Evolutionary conservation across 805 yeast genomes (phyloP).

Genomic region (Diddensiella caesifluorescens): DNA sequence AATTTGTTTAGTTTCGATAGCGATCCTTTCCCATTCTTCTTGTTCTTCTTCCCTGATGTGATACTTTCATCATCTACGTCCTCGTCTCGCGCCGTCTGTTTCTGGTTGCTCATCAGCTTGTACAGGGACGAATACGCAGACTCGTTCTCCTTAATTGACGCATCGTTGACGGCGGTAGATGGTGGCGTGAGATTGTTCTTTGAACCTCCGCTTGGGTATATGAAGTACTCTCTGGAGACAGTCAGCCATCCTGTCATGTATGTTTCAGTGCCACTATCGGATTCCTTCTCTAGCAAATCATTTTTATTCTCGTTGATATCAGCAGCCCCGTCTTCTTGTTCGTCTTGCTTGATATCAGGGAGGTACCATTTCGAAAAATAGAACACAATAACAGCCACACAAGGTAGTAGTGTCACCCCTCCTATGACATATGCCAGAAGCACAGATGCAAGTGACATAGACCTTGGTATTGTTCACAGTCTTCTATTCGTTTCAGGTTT

Average conservation of each 20-base stretch:
- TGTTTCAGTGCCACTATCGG: conserved; percentile 58
- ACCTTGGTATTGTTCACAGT: too few relatives aligned
- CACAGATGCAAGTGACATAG: background rate
- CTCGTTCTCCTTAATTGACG: conserved; percentile 36
- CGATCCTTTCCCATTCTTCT: conserved; percentile 34
- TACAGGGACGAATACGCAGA: conserved; percentile 59
- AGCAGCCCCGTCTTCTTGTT: conserved; percentile 15
- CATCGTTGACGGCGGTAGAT: conserved; percentile 27
- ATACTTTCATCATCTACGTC: too few relatives aligned
- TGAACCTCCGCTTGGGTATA: conserved; percentile 38
- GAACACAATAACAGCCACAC: conserved; percentile 39
- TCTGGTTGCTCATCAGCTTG: conserved; percentile 44
- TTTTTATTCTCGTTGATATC: conserved; percentile 32
- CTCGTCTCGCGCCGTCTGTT: too few relatives aligned
- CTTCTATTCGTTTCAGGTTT: too few relatives aligned
- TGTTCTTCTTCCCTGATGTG: too few relatives aligned
- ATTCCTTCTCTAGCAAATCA: conserved; percentile 49
- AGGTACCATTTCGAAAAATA: conserved; percentile 35
- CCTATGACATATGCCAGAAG: conserved; percentile 57
- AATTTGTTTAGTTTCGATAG: conserved; percentile 49
- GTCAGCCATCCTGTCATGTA: conserved; percentile 68
- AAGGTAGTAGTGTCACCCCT: conserved; percentile 75
- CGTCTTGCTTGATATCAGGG: conserved; percentile 28
- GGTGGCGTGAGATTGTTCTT: conserved; percentile 30
- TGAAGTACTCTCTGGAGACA: conserved; percentile 73